Evolutionary conservation across 305 asterid species (phyloP).

Genomic region (Solanum aculeatissimum): DNA sequence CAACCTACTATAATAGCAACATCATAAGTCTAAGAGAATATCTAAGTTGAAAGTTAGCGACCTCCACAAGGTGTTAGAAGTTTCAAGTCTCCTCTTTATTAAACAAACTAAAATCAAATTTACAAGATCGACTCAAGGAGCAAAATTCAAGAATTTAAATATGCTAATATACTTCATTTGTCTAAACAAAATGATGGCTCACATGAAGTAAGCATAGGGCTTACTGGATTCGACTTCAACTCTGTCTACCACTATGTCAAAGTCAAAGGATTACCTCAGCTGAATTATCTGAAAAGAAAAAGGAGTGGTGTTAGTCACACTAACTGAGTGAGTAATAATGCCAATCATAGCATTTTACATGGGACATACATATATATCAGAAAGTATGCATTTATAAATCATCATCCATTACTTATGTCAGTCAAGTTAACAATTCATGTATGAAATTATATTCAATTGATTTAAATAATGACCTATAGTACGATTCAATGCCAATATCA

Average conservation of each 20-base stretch:
- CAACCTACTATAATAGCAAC: no score
- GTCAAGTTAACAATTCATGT: not conserved
- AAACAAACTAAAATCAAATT: not conserved
- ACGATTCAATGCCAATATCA: not conserved
- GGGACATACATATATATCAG: not conserved
- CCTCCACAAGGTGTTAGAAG: not conserved
- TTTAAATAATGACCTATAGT: not conserved
- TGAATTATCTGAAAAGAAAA: not conserved
- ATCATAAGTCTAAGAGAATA: no score
- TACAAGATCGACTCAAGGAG: not conserved
- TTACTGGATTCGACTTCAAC: not conserved
- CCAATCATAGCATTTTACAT: not conserved
- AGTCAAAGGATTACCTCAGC: not conserved
- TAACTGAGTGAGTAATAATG: not conserved
- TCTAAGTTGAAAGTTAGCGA: no score
- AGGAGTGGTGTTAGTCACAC: not conserved
- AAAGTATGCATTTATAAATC: not conserved
- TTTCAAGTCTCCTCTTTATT: not conserved
- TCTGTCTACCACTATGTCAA: not conserved
- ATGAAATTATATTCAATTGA: not conserved
- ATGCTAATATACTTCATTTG: not conserved
- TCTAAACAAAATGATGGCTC: not conserved
- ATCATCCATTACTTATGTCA: not conserved
- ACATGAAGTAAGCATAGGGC: not conserved
- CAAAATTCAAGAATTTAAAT: not conserved